phyloP scores from a whole-genome alignment of 202 grass and related monocot genomes.

The Dendrocalamus latiflorus region DNA sequence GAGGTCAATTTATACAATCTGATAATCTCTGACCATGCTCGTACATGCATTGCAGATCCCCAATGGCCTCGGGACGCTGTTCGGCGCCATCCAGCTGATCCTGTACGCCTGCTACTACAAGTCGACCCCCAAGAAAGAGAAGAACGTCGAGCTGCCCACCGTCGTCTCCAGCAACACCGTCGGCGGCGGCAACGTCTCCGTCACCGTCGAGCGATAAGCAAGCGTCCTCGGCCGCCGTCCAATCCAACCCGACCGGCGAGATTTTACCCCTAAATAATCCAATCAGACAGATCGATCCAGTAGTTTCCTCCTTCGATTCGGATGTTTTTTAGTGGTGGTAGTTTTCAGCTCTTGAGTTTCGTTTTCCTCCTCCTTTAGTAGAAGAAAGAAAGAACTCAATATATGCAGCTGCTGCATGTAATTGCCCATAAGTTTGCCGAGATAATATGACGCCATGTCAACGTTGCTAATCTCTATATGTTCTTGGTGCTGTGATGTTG shows the following conservation, averaged over 20 bases:
- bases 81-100: conserved; percentile 46
- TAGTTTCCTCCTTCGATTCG: background rate
- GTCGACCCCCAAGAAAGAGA: conserved; percentile 34
- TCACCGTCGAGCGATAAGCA: conserved; percentile 17
- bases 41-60: conserved; percentile 44
- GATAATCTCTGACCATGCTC: background rate
- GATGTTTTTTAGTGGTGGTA: background rate
- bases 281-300: background rate
- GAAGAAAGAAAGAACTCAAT: background rate
- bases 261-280: background rate
- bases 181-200: conserved; percentile 1
- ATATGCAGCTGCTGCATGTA: background rate
- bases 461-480: background rate
- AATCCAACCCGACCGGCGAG: background rate
- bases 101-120: conserved; percentile 53
- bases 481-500: background rate
- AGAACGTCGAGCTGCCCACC: conserved; percentile 43
- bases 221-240: background rate
- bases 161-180: background rate
- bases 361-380: background rate
- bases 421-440: background rate
- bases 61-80: conserved; percentile 53
- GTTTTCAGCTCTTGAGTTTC: background rate
- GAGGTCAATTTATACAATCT: too few relatives aligned
- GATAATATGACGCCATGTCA: background rate